Base-by-base conservation (phyloP, 106 monocot genomes). In the Xerophyta viscosa region DNA sequence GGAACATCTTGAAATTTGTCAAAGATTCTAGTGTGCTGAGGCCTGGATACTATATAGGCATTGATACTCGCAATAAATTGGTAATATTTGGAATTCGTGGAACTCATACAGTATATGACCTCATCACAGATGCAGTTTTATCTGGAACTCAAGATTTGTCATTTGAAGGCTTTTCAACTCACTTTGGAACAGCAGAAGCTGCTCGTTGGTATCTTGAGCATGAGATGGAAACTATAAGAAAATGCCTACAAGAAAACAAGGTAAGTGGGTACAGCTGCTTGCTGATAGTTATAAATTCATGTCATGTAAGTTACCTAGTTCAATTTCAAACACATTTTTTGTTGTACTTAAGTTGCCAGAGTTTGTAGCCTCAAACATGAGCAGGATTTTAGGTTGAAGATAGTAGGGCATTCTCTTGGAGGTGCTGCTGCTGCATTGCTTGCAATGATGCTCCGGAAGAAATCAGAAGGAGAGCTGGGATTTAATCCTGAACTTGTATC, bases 401-500 rank as follows among this genome's bases (percentile, higher is more conserved):
- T 96, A 42, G 96, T 89, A 31, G 96, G 89, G 6, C 96, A 96
- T 60, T 96, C 96, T 10, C 89, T 96, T 68, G 96, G 96, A 42
- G 96, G 85, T 59, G 88, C 96, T 56, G 67, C 82, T 43, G 88
- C 96, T 46, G 88, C 96, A 36, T 76, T 96, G 49, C 72, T 96
- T 57, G 96, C 96, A 56, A 79, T 96, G 21, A 85, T 85, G 84
- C 63, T 96, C 18, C 72, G 96, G 29, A 85, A 66, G 37, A 85
- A 66, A 52, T 71, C 96, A 25, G 59, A 48, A 48, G 68, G 79
- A 28, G 88, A 96, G 60, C 76, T 96, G 51, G 96, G 96, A 8
- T 96, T 96, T 52, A 72, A 73, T 60, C 96, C 96, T 60, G 66
- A 77, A 23, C 62, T 82, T 46, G 66, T 96, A 31, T 96, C 96